Base-by-base conservation (phyloP, 805 yeast species). In the Sugiyamaella americana region DNA sequence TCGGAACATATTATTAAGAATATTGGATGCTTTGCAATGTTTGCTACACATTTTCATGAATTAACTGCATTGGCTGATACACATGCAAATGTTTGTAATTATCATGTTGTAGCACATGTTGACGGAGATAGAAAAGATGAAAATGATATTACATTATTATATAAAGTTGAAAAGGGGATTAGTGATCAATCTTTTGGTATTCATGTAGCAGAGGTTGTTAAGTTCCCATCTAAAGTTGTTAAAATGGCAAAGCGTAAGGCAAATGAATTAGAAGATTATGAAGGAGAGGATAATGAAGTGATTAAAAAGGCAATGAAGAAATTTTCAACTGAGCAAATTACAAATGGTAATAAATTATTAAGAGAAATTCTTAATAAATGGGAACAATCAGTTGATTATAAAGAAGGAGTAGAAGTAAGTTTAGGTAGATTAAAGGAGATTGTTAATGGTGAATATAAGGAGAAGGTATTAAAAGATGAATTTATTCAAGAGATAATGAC, bases 31-130 rank as follows among this genome's bases (percentile, higher is more conserved):
- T 87, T 88, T 65, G 80, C 95, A 0, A 61, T 93, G 47, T 93
- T 93, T 72, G 98, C 98, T 0, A 93, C 98, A 0, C 98, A 93
- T 71, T 93, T 93, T 73, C 98, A 93, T 64, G 98, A 93, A 63
- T 73, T 93, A 50, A 93, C 98, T 1, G 82, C 82, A 29, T 69
- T 93, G 43, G 73, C 94, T 0, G 81, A 80, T 17, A 73, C 74
- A 53, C 61, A 71, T 10, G 76, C 80, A 2, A 53, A 54, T 17
- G 96, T 91, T 1, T 73, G 76, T 43, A 93, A 93, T 64, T 68
- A 87, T 57, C 96, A 93, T 58, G 98, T 93, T 40, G 93, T 87
- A 8, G 98, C 98, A 0, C 95, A 87, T 57, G 82, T 88, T 35
- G 60, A 58, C n/a, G 67, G 62, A 24, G 67, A 53, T 1, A 51